These are phyloP conservation scores for Xylariaceae sp. DNA, from an alignment of 2,329 filamentous ascomycete species.

Conservation along the genomic window DNA sequence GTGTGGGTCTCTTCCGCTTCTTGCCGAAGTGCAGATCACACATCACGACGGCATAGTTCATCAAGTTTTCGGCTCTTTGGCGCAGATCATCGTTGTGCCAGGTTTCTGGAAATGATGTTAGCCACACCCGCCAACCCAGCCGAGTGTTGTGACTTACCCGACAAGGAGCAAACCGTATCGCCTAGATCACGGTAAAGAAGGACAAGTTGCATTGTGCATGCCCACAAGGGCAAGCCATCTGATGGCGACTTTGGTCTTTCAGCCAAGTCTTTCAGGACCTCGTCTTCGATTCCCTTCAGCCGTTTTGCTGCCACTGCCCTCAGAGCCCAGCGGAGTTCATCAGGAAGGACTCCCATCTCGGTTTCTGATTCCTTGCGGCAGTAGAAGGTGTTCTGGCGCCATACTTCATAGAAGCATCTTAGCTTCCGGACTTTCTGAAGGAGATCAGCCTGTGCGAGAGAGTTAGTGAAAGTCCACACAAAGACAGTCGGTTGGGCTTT, in stretches of 20 bases:
- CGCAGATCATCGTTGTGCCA: constrained; percentile 13
- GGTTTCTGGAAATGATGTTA: constrained; percentile 18
- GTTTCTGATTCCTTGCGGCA: constrained; percentile 26
- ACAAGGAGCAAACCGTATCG: constrained; percentile 16
- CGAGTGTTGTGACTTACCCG: constrained; percentile 18
- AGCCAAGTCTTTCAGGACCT: constrained; percentile 22
- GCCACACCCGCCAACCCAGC: neutral
- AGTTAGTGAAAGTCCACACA: constrained; percentile 22
- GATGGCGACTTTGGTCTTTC: constrained; percentile 13
- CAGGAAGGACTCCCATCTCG: constrained; percentile 34
- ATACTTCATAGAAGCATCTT: constrained; percentile 48
- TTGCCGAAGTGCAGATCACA: constrained; percentile 30
- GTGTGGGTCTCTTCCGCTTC: constrained; percentile 26
- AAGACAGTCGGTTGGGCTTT: constrained; percentile 7
- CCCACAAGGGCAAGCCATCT: constrained; percentile 42
- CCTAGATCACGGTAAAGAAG: constrained; percentile 44
- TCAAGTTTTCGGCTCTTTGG: constrained; percentile 18
- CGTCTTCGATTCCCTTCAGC: constrained; percentile 27
- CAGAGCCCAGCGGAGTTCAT: constrained; percentile 27
- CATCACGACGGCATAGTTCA: constrained; percentile 30
- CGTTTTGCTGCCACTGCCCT: constrained; percentile 25
- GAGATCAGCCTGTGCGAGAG: constrained; percentile 35
- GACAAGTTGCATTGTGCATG: constrained; percentile 45
- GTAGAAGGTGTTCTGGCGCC: constrained; percentile 40
- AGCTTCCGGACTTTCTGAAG: constrained; percentile 42